Base-by-base conservation (phyloP, 495 filamentous ascomycete genomes). In the Filosporella fistucella region DNA sequence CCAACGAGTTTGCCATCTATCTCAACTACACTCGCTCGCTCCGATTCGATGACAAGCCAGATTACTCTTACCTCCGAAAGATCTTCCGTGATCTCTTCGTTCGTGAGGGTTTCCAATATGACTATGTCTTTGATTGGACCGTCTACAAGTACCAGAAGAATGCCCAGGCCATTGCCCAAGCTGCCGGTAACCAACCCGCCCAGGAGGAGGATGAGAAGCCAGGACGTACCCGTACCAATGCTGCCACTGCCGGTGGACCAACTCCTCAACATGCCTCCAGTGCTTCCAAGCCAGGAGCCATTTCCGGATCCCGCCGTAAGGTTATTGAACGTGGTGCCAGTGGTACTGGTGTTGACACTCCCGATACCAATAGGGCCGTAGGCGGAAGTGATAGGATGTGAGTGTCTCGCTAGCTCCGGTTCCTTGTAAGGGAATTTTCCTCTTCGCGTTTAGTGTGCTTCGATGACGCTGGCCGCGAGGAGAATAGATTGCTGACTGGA, bases 91-190 rank as follows among this genome's bases (percentile, higher is more conserved):
- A 99, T 68, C 85, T 99, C 39, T 99, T 99, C 58, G 94, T 99
- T 52, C 91, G 94, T 52, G 94, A 97, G 65, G 93, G 91, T 21
- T 99, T 99, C 82, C 94, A 99, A 70, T 99, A 99, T 63, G 94
- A 99, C 68, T 97, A 99, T 58, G 94, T 99, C 59, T 99, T 99
- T 64, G 94, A 99, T 70, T 99, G 94, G 94, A 99, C 94, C 49
- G 94, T 99, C 62, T 97, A 99, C 80, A 99, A 97, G 79, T 99
- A 99, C 75, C 94, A 97, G 77, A 97, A 97, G 85, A 97, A 97
- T 59, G 89, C 89, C 28, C 86, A 89, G 63, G 88, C 89, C 61
- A 89, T 91, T 60, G 85, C 86, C 40, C 84, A 91, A 57, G 81
- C 82, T 42, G 81, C 74, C 51, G 83, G 72, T 37, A 72, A 74